phyloP scores from a whole-genome alignment of 768 basidiomycete species.

The Mycena belliarum region DNA sequence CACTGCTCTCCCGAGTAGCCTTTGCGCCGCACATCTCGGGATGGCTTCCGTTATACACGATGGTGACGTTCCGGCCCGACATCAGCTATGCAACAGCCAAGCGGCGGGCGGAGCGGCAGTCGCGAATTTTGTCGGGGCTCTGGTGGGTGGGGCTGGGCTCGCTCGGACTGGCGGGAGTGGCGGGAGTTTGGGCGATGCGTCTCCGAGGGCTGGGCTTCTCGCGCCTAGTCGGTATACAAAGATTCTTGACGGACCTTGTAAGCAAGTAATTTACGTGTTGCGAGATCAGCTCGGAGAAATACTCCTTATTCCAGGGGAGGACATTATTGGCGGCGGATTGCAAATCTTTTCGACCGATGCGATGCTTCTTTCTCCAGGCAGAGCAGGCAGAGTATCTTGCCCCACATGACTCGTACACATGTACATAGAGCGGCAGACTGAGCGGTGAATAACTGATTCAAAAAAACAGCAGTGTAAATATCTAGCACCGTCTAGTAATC shows the following conservation, averaged over 20 bases:
- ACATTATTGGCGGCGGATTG: conserved; percentile 27
- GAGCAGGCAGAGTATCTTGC: no score
- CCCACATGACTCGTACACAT: no score
- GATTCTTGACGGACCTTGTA: conserved; percentile 19
- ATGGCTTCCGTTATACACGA: conserved; percentile 94
- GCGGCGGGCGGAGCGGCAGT: conserved; percentile 69
- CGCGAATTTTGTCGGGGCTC: conserved; percentile 52
- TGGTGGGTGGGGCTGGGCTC: conserved; percentile 50
- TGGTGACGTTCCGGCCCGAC: conserved; percentile 98
- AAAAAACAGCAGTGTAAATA: background rate
- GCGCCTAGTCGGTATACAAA: conserved; percentile 29
- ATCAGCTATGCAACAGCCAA: conserved; percentile 85
- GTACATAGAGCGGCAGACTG: no score
- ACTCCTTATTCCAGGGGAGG: conserved; percentile 20
- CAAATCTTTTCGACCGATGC: conserved; percentile 29
- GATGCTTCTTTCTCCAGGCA: conserved; percentile 33
- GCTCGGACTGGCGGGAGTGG: conserved; percentile 43
- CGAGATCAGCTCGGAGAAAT: conserved; percentile 20
- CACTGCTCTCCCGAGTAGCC: conserved; percentile 48
- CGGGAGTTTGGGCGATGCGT: conserved; percentile 45
- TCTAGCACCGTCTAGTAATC: background rate
- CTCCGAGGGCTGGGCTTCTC: conserved; percentile 33
- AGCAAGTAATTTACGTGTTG: background rate
- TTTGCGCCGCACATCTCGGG: conserved; percentile 66
- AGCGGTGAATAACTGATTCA: no score